Percentiles rank a stretch among this genome's conserved stretches.
phyloP scores from a whole-genome alignment of 495 filamentous ascomycete species.

The Cryomyces antarcticus region DNA sequence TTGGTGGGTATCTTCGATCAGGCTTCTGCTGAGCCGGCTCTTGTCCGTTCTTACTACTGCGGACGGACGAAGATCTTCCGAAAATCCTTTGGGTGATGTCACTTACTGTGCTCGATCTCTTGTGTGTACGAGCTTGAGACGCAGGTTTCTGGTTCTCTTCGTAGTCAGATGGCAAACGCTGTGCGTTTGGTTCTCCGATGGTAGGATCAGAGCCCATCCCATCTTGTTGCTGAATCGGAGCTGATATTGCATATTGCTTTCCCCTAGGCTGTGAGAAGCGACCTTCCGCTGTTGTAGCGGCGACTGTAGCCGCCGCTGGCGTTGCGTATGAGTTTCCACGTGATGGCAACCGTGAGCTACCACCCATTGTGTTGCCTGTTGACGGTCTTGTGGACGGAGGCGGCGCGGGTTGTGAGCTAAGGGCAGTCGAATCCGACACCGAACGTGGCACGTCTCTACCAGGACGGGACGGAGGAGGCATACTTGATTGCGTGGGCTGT shows the following conservation, averaged over 20 bases:
- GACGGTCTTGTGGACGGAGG: conserved; percentile 40
- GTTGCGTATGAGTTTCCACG: conserved; percentile 71
- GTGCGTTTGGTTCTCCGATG: conserved; percentile 39
- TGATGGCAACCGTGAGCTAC: conserved; percentile 41
- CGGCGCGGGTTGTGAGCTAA: conserved; percentile 20
- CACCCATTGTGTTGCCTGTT: conserved; percentile 61
- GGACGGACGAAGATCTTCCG: conserved; percentile 58
- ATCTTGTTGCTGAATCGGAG: conserved; percentile 39
- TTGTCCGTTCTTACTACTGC: conserved; percentile 28
- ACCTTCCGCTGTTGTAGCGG: conserved; percentile 77
- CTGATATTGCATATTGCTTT: conserved; percentile 59
- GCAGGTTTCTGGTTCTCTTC: conserved; percentile 25
- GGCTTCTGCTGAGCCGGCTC: conserved; percentile 21
- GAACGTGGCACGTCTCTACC: conserved; percentile 30
- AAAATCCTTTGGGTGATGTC: conserved; percentile 61
- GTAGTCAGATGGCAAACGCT: conserved; percentile 24
- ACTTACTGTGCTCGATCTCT: conserved; percentile 74
- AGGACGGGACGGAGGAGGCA: conserved; percentile 27
- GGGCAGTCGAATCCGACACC: conserved; percentile 32
- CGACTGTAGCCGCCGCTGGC: conserved; percentile 71
- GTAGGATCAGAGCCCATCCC: conserved; percentile 17
- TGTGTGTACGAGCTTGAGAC: conserved; percentile 49
- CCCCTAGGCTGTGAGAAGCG: conserved; percentile 68
- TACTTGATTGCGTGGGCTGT: conserved; percentile 25
- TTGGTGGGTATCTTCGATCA: conserved; percentile 10